phyloP scores from a whole-genome alignment of 768 basidiomycete genomes.

The Leucosporidium yakuticum region DNA sequence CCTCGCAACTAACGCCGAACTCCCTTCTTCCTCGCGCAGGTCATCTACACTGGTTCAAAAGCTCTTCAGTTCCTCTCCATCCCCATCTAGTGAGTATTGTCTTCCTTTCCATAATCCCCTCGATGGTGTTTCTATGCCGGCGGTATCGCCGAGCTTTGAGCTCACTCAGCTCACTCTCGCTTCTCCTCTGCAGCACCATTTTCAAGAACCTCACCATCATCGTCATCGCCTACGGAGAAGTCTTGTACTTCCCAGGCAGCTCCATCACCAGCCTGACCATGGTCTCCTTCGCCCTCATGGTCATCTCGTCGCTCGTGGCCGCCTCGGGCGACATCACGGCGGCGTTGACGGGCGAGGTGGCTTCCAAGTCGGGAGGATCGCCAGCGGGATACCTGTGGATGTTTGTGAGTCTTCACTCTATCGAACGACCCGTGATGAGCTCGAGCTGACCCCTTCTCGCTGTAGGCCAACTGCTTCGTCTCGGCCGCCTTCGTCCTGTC shows the following conservation, averaged over 20 bases:
- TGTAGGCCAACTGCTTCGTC: conserved; percentile 66
- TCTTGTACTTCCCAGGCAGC: conserved; percentile 84
- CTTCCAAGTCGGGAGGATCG: conserved; percentile 45
- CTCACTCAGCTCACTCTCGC: conserved; percentile 44
- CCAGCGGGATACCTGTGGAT: conserved; percentile 96
- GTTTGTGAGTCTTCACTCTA: conserved; percentile 46
- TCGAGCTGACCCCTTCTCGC: neutral
- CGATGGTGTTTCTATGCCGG: too few species aligned
- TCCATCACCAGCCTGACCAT: conserved; percentile 79
- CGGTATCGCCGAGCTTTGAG: too few species aligned
- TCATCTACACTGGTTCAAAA: conserved; percentile 98
- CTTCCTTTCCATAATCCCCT: neutral
- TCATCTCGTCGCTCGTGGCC: conserved; percentile 89
- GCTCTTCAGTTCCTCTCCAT: conserved; percentile 94
- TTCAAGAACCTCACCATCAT: conserved; percentile 99
- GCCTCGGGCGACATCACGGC: conserved; percentile 82
- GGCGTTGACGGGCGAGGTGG: neutral
- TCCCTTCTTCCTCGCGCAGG: conserved; percentile 77
- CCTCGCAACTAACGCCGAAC: conserved; percentile 93
- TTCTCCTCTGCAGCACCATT: conserved; percentile 69
- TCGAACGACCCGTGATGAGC: neutral
- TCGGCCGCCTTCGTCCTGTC: conserved; percentile 88
- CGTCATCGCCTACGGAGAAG: conserved; percentile 95
- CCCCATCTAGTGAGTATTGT: conserved; percentile 48
- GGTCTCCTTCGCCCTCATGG: conserved; percentile 88